A percentile compares a stretch with the other conserved stretches of the same genome.
These are phyloP conservation scores for Pseudocercospora vitis DNA, from an alignment of 2,329 filamentous ascomycete genomes.

Conservation along the genomic window DNA sequence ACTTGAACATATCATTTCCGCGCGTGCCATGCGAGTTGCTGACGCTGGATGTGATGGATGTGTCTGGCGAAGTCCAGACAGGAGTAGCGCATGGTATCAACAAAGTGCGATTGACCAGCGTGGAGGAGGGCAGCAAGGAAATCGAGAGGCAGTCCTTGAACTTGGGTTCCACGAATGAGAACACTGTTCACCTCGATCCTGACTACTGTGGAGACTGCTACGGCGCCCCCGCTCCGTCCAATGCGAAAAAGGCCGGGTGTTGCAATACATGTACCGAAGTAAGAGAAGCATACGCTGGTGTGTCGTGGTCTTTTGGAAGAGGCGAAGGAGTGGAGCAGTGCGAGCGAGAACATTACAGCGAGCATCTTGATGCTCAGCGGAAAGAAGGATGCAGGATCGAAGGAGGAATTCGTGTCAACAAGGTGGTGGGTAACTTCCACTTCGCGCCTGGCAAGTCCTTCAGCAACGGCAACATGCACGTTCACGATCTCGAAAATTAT, in stretches of 20 bases:
- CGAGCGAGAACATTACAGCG: conserved; percentile 86
- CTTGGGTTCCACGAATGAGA: conserved; percentile 69
- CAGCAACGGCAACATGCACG: conserved; percentile 94
- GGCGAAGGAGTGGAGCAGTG: conserved; percentile 95
- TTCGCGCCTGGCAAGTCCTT: conserved; percentile 94
- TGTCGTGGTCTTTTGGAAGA: conserved; percentile 90
- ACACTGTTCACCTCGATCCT: conserved; percentile 75
- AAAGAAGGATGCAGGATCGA: conserved; percentile 93
- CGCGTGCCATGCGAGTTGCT: conserved; percentile 90
- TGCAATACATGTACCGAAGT: conserved; percentile 98
- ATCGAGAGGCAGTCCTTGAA: conserved; percentile 70
- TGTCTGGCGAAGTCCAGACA: conserved; percentile 93
- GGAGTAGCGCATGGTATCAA: conserved; percentile 89
- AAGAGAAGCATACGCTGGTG: conserved; percentile 83
- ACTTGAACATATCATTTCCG: conserved; percentile 95
- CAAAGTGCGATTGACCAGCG: conserved; percentile 78
- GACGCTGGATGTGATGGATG: conserved; percentile 98
- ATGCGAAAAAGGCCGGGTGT: conserved; percentile 77
- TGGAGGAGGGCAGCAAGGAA: conserved; percentile 70
- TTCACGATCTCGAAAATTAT: conserved; percentile 96
- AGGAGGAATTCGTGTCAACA: conserved; percentile 90
- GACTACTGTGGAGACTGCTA: conserved; percentile 93
- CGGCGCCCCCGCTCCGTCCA: conserved; percentile 72
- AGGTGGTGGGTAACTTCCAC: conserved; percentile 95
- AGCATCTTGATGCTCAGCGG: conserved; percentile 82